These are phyloP conservation scores for Thielaviopsis ethacetica DNA, from an alignment of 2,329 filamentous ascomycete genomes.

Conservation along the genomic window DNA sequence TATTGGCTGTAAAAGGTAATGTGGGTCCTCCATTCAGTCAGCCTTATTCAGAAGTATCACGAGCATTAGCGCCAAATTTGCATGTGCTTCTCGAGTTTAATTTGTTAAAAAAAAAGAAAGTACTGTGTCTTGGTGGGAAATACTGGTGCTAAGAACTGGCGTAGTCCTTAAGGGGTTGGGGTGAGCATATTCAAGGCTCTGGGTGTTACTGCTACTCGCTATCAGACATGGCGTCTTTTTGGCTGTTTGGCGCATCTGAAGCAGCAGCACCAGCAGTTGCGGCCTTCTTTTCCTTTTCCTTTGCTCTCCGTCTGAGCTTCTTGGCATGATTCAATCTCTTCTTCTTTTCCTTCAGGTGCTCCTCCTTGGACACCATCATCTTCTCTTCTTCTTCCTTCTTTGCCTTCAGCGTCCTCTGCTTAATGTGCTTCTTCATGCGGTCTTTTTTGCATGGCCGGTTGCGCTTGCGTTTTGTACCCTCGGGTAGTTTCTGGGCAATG, in stretches of 20 bases:
- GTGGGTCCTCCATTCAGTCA: neutral
- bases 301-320: conserved; percentile 41
- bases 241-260: neutral
- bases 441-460: conserved; percentile 38
- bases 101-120: no score
- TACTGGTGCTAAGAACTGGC: no score
- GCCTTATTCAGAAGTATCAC: neutral
- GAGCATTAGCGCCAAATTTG: neutral
- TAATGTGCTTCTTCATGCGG: conserved; percentile 34
- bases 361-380: conserved; percentile 28
- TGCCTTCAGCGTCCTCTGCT: conserved; percentile 26
- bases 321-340: conserved; percentile 43
- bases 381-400: conserved; percentile 23
- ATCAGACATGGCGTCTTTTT: neutral
- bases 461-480: conserved; percentile 3
- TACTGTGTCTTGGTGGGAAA: no score
- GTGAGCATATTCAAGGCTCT: neutral
- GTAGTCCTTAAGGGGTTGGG: no score
- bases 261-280: neutral
- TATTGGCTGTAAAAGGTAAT: neutral
- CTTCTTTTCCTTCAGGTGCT: conserved; percentile 39
- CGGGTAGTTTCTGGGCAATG: neutral
- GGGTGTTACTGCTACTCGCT: neutral
- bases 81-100: neutral
- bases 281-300: conserved; percentile 37